phyloP scores from a whole-genome alignment of 345 rosid species.

The Crucihimalaya himalaica region DNA sequence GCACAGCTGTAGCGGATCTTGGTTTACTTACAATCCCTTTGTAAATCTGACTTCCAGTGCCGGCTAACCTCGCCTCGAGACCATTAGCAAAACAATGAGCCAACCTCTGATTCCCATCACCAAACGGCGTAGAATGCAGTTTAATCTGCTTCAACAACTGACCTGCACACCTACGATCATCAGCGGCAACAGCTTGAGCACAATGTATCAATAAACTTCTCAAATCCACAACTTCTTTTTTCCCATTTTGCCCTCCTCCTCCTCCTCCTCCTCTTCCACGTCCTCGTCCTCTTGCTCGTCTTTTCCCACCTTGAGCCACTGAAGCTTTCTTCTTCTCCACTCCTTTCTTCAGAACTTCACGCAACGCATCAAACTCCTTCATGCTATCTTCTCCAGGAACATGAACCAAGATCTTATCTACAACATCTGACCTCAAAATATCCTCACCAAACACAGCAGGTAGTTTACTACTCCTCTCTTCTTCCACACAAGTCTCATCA shows the following conservation, averaged over 20 bases:
- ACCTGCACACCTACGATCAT: constrained; percentile 60
- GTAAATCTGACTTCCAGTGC: constrained; percentile 73
- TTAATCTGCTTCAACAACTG: constrained; percentile 80
- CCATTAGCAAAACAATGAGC: constrained; percentile 83
- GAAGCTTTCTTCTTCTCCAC: constrained; percentile 44
- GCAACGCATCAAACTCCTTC: constrained; percentile 50
- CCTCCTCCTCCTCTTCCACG: constrained; percentile 51
- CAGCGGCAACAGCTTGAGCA: constrained; percentile 86
- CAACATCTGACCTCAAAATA: constrained; percentile 57
- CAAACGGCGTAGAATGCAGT: constrained; percentile 75
- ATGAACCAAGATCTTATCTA: constrained; percentile 71
- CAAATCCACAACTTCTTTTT: constrained; percentile 77
- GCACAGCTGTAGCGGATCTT: constrained; percentile 68
- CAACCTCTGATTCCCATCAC: constrained; percentile 85
- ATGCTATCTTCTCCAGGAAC: constrained; percentile 37
- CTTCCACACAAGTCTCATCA: constrained; percentile 53
- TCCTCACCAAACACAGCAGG: constrained; percentile 67
- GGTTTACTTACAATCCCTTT: constrained; percentile 60
- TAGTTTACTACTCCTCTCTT: constrained; percentile 73
- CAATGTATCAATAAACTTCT: constrained; percentile 75
- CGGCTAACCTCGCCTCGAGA: constrained; percentile 84
- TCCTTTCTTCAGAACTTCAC: constrained; percentile 59
- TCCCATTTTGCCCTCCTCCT: constrained; percentile 53
- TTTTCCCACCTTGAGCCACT: constrained; percentile 36
- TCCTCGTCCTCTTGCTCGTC: constrained; percentile 49